Evolutionary conservation across 1,284 basidiomycete species (phyloP), one percentile per base, ranked within the genome.

Genomic region (Hortiboletus rubellus): DNA sequence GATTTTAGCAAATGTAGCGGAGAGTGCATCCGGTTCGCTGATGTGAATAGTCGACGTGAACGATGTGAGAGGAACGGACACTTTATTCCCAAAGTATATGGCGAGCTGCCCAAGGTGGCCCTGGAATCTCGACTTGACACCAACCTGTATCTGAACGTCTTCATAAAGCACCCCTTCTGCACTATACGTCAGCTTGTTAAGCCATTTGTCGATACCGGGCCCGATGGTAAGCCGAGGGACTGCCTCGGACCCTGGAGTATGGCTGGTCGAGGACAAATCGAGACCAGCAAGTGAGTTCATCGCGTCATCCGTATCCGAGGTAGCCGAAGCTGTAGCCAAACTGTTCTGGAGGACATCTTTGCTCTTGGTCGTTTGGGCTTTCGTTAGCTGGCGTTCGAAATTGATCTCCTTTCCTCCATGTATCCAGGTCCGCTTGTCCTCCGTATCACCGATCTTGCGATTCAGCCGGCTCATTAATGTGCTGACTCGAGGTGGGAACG

Each of bases 21-120:
- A 82, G 40, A 99, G 76, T 0, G 91, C 87, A 9, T 89, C 85
- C 2, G 88, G 74, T 58, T 96, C 86, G 48, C 81, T 79, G 55
- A 87, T 82, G 62, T 92, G 85, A 58, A 98, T 78, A 2, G 86
- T 86, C 5, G 94, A 89, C 3, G 92, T 94, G 75, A 99, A 93
- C 12, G 94, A 92, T 10, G 89, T 91, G 66, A 99, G 84, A 22
- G 93, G 84, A 5, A 87, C 86, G 15, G 89, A 83, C 51, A 96
- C 81, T 75, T 99, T 99, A 82, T 99, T 99, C 63, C 96, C 96
- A 65, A 99, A 85, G 76, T 96, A 99, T 33, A 99, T 79, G 22
- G 95, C 92, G 44, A 99, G 73, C 63, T 96, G 92, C 15, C 96
- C 96, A 38, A 94, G 82, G 65, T 94, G 87, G 14, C 91, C 91